Base-by-base conservation (phyloP, 306 rosid species). In the Quercus alba region DNA sequence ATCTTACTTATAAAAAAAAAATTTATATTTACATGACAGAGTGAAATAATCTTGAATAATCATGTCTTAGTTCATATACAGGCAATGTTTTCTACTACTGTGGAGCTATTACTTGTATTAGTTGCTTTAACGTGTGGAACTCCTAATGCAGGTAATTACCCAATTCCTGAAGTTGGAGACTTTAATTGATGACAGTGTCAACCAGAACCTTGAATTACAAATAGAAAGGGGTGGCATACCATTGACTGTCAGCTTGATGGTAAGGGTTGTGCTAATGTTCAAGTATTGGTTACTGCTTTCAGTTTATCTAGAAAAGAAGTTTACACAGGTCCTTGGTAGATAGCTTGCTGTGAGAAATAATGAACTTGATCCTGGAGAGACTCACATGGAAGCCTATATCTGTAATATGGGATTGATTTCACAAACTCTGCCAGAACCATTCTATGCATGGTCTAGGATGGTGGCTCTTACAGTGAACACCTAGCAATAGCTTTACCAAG, bases 141-240 rank as follows among this genome's bases (percentile, higher is more conserved):
- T 57, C 69, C 54, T 70, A 76, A 73, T 86, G 87, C 91, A 95
- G 99, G 99, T 95, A 38, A 78, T 87, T 64, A 95, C 98, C 35
- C 99, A 95, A 81, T 95, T 95, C 85, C 87, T 95, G 77, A 95
- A 93, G 84, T 69, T 95, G 90, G 98, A 93, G 92, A 87, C 91
- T 66, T 78, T 95, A 80, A 88, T 93, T 81, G 98, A 95, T 91
- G 99, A 91, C 78, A 93, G 90, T 84, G 98, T 93, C 58, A 83
- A 87, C 77, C 86, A 86, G 80, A 85, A 83, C 79, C 85, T 95
- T 75, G 97, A 89, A 76, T 81, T 95, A 78, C 94, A 88, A 84
- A 84, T 93, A 81, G 98, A 95, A 89, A 91, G 98, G 86, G 97
- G 99, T 46, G 97, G 94, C 73, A 35, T 81, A 54, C 79, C 86